Percentiles rank a stretch among this genome's conserved stretches.
Conservation (phyloP, 2,329 filamentous ascomycete genomes). For the Diaporthe destruens region DNA sequence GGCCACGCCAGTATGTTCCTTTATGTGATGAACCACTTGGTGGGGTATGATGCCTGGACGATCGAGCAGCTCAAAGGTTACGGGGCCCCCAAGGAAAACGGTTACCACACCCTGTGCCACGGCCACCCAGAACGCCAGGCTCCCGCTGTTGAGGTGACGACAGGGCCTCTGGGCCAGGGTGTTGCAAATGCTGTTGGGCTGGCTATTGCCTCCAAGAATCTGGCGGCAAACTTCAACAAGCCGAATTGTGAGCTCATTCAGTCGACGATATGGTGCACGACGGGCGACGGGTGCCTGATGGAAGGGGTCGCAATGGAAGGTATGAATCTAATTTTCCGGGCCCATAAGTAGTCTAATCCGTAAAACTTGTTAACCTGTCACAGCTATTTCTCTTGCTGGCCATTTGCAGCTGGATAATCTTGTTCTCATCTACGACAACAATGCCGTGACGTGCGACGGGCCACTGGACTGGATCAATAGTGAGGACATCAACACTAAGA, state of each 20-base stretch:
- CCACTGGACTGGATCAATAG: constrained; percentile 65
- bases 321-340: background rate
- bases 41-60: constrained; percentile 67
- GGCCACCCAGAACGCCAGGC: constrained; percentile 70
- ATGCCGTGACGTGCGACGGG: constrained; percentile 71
- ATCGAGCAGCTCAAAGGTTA: constrained; percentile 69
- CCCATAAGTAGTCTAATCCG: fast-evolving
- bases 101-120: constrained; percentile 62
- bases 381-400: constrained; percentile 66
- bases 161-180: constrained; percentile 70
- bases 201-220: constrained; percentile 68
- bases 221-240: constrained; percentile 66
- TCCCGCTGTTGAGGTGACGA: constrained; percentile 70
- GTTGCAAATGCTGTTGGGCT: constrained; percentile 72
- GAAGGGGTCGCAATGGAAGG: constrained; percentile 68
- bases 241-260: constrained; percentile 61
- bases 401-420: constrained; percentile 69
- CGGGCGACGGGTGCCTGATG: constrained; percentile 69
- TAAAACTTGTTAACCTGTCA: background rate
- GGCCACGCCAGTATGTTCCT: constrained; percentile 68
- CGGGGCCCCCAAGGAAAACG: constrained; percentile 51
- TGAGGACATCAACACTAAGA: constrained; percentile 70
- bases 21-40: constrained; percentile 65
- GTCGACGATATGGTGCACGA: constrained; percentile 68
- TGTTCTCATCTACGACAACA: constrained; percentile 71